These are phyloP conservation scores for Oenanthe sinensis DNA, from an alignment of 129 eudicot species.

Conservation along the genomic window DNA sequence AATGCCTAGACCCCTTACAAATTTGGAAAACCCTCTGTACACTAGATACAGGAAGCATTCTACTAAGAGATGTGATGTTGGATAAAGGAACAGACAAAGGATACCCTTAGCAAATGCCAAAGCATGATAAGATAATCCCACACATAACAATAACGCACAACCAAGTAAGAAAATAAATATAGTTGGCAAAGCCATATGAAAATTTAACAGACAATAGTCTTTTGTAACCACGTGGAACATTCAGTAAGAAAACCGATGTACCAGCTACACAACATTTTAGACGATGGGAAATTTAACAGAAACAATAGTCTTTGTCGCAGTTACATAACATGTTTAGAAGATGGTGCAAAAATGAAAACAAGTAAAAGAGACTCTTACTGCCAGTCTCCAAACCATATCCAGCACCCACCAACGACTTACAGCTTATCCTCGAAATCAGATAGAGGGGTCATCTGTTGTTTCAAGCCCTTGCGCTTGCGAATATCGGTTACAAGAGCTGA, in stretches of 20 bases:
- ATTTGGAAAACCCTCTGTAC: too few species aligned
- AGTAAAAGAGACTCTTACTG: not conserved
- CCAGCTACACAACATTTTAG: not conserved
- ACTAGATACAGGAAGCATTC: too few species aligned
- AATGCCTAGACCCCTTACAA: too few species aligned
- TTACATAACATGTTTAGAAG: not conserved
- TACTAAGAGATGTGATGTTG: too few species aligned
- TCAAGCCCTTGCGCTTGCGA: constrained; percentile 77
- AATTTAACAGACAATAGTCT: not conserved
- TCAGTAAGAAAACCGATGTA: not conserved
- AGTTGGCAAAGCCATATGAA: not conserved
- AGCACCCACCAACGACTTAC: constrained; percentile 14
- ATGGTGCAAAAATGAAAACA: not conserved
- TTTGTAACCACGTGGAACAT: not conserved
- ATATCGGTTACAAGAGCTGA: constrained; percentile 38
- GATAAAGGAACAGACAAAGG: too few species aligned
- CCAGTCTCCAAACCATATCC: not conserved
- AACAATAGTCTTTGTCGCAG: not conserved
- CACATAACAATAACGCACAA: not conserved
- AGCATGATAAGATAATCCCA: too few species aligned
- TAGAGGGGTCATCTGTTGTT: constrained; percentile 72
- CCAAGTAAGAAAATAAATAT: not conserved
- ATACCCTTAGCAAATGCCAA: too few species aligned
- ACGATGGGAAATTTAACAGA: not conserved
- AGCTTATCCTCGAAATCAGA: constrained; percentile 80